Conservation (phyloP, 116 monocot species). For the Dioscorea cayenensis region DNA sequence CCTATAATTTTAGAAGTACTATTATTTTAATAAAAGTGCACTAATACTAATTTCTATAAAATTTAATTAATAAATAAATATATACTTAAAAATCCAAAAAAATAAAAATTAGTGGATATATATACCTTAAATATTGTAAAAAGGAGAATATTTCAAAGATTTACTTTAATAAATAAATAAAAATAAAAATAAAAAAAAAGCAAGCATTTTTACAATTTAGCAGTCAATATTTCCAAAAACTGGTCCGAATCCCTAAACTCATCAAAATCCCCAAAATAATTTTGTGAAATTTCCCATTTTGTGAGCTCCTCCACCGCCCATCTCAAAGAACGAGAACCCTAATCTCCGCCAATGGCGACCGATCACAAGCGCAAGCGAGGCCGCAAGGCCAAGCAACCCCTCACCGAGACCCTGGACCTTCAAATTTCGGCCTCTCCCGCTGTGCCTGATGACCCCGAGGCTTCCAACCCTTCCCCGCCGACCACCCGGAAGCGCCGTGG, state of each 20-base stretch:
- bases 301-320: neutral
- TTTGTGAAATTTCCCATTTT: neutral
- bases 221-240: too few species aligned
- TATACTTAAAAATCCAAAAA: too few species aligned
- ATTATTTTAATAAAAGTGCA: too few species aligned
- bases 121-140: too few species aligned
- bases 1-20: too few species aligned
- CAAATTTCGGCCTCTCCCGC: conserved; percentile 15
- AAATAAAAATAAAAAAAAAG: too few species aligned
- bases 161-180: too few species aligned
- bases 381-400: conserved; percentile 27
- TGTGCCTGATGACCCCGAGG: conserved; percentile 13
- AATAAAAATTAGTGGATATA: too few species aligned
- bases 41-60: too few species aligned
- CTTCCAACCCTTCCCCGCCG: conserved; percentile 10
- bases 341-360: conserved; percentile 31
- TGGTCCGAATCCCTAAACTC: neutral
- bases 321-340: neutral
- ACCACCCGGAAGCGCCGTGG: conserved; percentile 13
- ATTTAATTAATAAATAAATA: too few species aligned
- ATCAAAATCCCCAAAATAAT: neutral
- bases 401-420: conserved; percentile 27
- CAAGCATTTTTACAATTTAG: too few species aligned
- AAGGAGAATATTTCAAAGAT: too few species aligned
- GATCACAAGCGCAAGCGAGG: conserved; percentile 38